Base-by-base conservation (phyloP, 208 protist genomes). In the Crithidia bombi region DNA sequence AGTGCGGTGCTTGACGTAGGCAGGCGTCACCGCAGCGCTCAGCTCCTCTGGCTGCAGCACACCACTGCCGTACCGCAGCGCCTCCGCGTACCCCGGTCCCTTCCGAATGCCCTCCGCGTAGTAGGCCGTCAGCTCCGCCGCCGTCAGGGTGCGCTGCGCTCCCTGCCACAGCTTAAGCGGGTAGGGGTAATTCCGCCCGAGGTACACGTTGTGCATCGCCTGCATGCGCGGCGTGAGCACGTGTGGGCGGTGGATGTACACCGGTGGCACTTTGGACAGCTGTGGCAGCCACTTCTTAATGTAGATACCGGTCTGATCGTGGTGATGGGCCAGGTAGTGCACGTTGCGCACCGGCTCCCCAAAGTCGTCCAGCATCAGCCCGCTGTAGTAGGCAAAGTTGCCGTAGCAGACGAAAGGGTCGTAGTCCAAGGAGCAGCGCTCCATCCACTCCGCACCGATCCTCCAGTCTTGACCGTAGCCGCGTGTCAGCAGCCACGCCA, bases 241-340 rank as follows among this genome's bases (percentile, higher is more conserved):
- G 63, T 97, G 90, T 39, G 92, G 92, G 12, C 92, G 82, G 64
- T 97, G 92, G 28, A 97, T 88, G 76, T 94, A 97, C 46, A 93
- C 89, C 23, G 90, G 87, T 33, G 90, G 92, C 46, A 97, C 81
- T 61, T 91, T 90, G 25, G 82, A 86, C 19, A 97, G 81, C 77
- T 89, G 78, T 65, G 92, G 92, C 47, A 97, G 79, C 90, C 92
- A 97, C 65, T 87, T 86, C 72, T 95, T 95, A 21, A 94, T 78
- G 78, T 95, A 97, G 46, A 97, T 95, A 41, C 92, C 92, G 5
- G 85, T 93, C 66, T 94, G 89, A 50, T 97, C 92, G 69, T 95
- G 90, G 35, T 95, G 85, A 55, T 93, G 89, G 36, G 88, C 86
- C 36, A 95, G 78, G 75, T 89, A 93, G 67, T 91, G 83, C 36